These are phyloP conservation scores for Sporothrix euskadiensis DNA, from an alignment of 2,329 filamentous ascomycete species.

Conservation along the genomic window DNA sequence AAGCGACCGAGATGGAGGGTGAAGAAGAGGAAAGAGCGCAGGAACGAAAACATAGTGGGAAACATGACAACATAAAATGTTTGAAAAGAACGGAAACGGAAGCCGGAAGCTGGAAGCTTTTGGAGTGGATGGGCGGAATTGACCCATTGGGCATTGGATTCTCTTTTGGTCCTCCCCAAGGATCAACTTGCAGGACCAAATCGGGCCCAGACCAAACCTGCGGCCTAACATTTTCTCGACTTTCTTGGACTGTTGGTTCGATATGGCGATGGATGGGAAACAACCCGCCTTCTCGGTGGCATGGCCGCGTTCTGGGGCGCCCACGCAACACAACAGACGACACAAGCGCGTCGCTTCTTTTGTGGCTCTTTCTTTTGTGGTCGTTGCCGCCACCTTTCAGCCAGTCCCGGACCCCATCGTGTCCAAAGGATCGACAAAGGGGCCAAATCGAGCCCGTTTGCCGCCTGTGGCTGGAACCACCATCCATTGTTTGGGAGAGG, in stretches of 20 bases:
- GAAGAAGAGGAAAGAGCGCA: neutral
- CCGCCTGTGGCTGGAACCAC: neutral
- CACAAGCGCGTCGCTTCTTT: conserved; percentile 10
- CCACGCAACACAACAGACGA: neutral
- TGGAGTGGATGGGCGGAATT: neutral
- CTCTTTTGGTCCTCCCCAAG: neutral
- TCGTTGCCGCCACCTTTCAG: conserved; percentile 3
- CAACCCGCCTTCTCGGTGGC: neutral
- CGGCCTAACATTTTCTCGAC: neutral
- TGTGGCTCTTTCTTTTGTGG: neutral
- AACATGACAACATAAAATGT: neutral
- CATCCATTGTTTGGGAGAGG: neutral
- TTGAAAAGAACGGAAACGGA: neutral
- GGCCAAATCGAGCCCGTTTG: neutral
- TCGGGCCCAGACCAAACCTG: neutral
- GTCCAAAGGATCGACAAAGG: neutral
- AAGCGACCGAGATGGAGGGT: neutral
- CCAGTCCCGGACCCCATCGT: neutral
- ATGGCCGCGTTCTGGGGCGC: neutral
- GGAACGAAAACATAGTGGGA: neutral
- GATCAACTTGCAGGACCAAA: conserved; percentile 3
- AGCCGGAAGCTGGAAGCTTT: conserved; percentile 13
- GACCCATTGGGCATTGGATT: neutral
- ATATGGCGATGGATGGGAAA: neutral
- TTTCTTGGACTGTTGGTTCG: neutral